phyloP scores from a whole-genome alignment of 148 eudicot genomes.

The Mesembryanthemum crystallinum region DNA sequence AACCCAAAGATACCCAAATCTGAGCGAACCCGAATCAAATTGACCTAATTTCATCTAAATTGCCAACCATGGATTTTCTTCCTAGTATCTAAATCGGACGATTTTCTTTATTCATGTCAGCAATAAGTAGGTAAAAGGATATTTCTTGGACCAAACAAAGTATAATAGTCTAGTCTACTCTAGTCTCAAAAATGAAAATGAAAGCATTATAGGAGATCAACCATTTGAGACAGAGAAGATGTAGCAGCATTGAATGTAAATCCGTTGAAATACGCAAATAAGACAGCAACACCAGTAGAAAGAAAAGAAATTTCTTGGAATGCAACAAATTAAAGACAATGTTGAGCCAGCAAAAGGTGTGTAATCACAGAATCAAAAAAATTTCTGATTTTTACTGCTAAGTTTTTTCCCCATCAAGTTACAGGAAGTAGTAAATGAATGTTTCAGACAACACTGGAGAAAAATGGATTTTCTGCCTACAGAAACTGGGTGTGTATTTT shows the following conservation, averaged over 20 bases:
- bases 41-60: neutral
- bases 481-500: neutral
- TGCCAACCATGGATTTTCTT: neutral
- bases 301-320: neutral
- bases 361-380: conserved; percentile 7
- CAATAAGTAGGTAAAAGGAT: neutral
- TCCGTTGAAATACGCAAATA: neutral
- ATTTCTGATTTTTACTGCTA: conserved; percentile 1
- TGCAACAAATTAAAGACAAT: conserved; percentile 5
- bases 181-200: neutral
- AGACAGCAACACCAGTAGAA: neutral
- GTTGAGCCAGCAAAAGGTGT: conserved; percentile 22
- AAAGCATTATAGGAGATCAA: neutral
- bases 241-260: conserved; percentile 24
- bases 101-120: neutral
- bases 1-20: neutral
- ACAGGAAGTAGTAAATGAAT: conserved; percentile 10
- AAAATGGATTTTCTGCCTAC: neutral
- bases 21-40: neutral
- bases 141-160: neutral
- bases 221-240: neutral
- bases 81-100: neutral
- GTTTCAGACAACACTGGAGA: neutral
- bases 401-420: too few relatives aligned
- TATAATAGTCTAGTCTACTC: neutral